Evolutionary conservation across 805 yeast genomes (phyloP), one percentile per base, ranked within the genome.

Genomic region (Citeromyces matritensis): DNA sequence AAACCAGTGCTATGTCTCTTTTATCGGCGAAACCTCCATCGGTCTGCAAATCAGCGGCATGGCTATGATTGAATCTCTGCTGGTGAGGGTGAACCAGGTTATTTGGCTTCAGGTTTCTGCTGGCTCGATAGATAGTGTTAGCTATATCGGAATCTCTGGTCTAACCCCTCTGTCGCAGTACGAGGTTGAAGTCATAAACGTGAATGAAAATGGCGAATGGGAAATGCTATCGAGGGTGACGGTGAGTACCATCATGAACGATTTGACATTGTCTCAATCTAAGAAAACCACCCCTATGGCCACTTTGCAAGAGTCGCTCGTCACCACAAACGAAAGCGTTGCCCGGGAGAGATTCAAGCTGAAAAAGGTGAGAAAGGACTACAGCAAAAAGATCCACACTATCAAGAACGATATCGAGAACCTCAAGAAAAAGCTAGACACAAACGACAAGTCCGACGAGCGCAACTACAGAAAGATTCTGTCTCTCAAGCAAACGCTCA

Each of bases 101-200:
- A 60, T 68, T 9, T 77, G 85, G 85, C 66, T 73, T 15, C 82
- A 74, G 43, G 70, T 72, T 2, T 60, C 73, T 0, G 58, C 68
- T 25, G 72, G 72, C 30, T 56, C 58, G 10, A 45, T 57, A 11
- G 54, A 55, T 14, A 62, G 63, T 23, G 65, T 66, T 29, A 69
- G 66, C 33, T 53, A 64, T 32, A 60, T 73, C n/a, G 62, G 73
- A 2, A 70, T 77, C 11, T 66, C 72, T 40, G 84, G 84, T 0
- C 52, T 77, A 25, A 69, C 75, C 21, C 81, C 83, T 2, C 46
- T 63, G 12, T 68, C 78, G 8, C 76, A 73, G 37, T 78, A 76
- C 38, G 77, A 72, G 38, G 60, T 77, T 31, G 70, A 65, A 30
- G 48, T 67, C 25, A 43, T 56, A 28, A 55, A 54, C 37, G 50